Evolutionary conservation across 1,284 basidiomycete genomes (phyloP), one percentile per base, ranked within the genome.

Genomic region (Sutorius eximius): DNA sequence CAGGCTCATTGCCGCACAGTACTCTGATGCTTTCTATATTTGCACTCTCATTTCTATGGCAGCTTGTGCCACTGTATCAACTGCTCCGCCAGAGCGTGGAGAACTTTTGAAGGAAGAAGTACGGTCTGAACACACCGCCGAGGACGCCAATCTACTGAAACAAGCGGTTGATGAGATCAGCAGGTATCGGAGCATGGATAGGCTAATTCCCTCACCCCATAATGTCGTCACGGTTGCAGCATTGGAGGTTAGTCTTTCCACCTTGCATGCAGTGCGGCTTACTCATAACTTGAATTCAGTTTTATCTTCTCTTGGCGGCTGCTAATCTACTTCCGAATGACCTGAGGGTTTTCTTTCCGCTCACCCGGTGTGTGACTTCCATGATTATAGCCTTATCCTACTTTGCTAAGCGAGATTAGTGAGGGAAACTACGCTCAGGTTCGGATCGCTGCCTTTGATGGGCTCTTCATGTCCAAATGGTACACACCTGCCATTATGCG

Each of bases 391-490:
- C 16, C 18, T 44, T 46, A n/a, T 40, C 12, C 29, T 55, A 13
- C 37, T 45, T 38, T 56, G 34, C 61, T 67, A 13, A 69, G 50
- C 40, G 44, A 43, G 41, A 60, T 16, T 61, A 94, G 94, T 22
- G 93, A 96, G 71, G 95, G 95, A 42, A 97, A 97, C 68, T 95
- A 91, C 63, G 88, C 88, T 5, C 91, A 94, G 63, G 88, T 99
- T 33, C 89, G 97, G 30, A 81, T 94, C 49, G 86, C 91, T 3
- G 96, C 97, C 3, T 95, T 99, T 64, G 95, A 99, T 70, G 91
- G 91, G 20, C 80, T 99, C 5, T 87, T 99, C 73, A 79, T 98
- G 54, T 90, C 92, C 45, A 93, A 91, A 50, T 93, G 91, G 91
- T 92, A 89, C 67, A 80, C 83, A 0, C 86, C 88, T 20, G 82